phyloP scores from a whole-genome alignment of 2,329 filamentous ascomycete species.

The Alternaria arbusti region DNA sequence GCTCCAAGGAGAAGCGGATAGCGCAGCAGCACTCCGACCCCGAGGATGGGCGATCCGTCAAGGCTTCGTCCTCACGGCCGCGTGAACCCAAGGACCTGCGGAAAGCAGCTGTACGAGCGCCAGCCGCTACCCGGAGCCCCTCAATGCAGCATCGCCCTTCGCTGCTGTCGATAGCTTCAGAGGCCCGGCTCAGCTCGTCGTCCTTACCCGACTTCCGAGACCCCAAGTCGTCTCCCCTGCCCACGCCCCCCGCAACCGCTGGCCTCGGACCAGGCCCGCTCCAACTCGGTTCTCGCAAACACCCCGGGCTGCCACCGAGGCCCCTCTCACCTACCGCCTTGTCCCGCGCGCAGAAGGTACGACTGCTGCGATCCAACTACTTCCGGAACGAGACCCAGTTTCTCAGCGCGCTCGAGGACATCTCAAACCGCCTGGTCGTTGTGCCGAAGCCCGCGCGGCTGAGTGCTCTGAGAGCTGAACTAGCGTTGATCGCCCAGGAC shows the following conservation, averaged over 20 bases:
- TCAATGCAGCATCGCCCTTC: constrained; percentile 52
- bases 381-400: constrained; percentile 84
- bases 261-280: constrained; percentile 46
- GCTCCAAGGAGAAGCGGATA: constrained; percentile 52
- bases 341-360: constrained; percentile 70
- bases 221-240: constrained; percentile 51
- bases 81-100: constrained; percentile 37
- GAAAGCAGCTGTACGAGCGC: constrained; percentile 35
- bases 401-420: constrained; percentile 78
- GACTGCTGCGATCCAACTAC: constrained; percentile 78
- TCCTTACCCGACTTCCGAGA: constrained; percentile 69
- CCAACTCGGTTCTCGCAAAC: constrained; percentile 53
- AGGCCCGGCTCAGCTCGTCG: constrained; percentile 70
- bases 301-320: constrained; percentile 63
- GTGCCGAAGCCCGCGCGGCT: constrained; percentile 82
- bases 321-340: constrained; percentile 67
- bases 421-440: constrained; percentile 81
- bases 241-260: constrained; percentile 50
- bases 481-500: constrained; percentile 81
- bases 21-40: constrained; percentile 45
- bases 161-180: constrained; percentile 62
- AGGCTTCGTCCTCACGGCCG: constrained; percentile 47
- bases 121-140: constrained; percentile 23
- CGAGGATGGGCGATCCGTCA: constrained; percentile 42
- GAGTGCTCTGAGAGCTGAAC: constrained; percentile 79